Evolutionary conservation across 2,329 filamentous ascomycete species (phyloP), one percentile per base, ranked within the genome.

Genomic region (Exophiala sideris): DNA sequence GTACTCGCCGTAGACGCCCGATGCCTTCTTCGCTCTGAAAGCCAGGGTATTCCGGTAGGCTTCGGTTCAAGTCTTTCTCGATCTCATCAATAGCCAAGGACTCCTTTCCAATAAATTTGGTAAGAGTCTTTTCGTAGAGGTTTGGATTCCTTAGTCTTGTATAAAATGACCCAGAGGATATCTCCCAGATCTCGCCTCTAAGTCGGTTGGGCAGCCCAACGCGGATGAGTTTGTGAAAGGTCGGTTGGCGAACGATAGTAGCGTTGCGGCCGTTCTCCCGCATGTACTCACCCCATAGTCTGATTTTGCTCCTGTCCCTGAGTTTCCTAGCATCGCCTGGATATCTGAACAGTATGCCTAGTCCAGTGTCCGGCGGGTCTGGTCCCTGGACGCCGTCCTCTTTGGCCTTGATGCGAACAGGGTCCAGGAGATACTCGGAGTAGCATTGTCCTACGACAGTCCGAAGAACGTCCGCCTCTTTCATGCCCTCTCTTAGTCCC

Each of bases 61-160:
- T 96, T 62, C 94, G 85, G 71, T 99, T 99, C 46, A 99, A 75
- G 68, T 99, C 94, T 72, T 99, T 99, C 69, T 99, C 94, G 61
- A 99, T 99, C 77, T 99, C 94, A 69, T 99, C 94, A 64, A 97
- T 97, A 41, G 94, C 94, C 57, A 99, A 80, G 9, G 92, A 97
- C 62, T 95, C 89, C 67, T 87, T 83, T 6, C 94, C 94, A 5
- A 87, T 83, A 64, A 87, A 91, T 67, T 94, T 92, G 48, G 82
- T 78, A 41, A 99, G 76, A 0, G 91, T 97, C 54, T 99, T 89
- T 41, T 81, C 76, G 66, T 92, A 99, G 4, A 92, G 76, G 9
- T 83, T 88, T 1, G 94, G 94, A 54, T 88, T 89, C 66, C 96
- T 88, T 11, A 99, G 79, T 24, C 92, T 85, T 54, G 95, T 77